Conservation (phyloP, 2,329 filamentous ascomycete genomes). For the Trichoderma koningii region DNA sequence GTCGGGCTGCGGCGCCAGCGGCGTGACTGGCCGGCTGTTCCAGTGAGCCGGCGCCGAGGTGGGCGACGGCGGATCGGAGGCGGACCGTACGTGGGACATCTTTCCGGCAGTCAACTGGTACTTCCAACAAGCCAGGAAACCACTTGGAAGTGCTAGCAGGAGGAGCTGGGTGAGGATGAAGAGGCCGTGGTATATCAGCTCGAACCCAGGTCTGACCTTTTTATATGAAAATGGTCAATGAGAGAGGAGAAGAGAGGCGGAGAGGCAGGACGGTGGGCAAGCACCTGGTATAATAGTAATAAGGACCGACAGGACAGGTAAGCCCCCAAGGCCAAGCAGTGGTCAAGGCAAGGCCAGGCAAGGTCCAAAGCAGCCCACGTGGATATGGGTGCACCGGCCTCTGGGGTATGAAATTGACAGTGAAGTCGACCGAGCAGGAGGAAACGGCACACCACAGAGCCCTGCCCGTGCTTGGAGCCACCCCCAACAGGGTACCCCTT, state of each 20-base stretch:
- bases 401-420: conserved; percentile 26
- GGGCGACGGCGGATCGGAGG: conserved; percentile 16
- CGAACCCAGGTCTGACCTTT: conserved; percentile 5
- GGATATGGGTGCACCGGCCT: conserved; percentile 18
- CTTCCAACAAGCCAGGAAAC: background rate
- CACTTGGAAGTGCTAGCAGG: background rate
- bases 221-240: conserved; percentile 9
- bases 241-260: conserved; percentile 1
- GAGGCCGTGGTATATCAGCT: conserved; percentile 14
- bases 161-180: background rate
- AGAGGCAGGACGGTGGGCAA: conserved; percentile 11
- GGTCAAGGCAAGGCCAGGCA: conserved; percentile 17
- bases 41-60: conserved; percentile 1
- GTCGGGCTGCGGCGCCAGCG: conserved; percentile 4
- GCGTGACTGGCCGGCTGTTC: conserved; percentile 14
- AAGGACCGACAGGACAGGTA: background rate
- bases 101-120: background rate
- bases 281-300: conserved; percentile 21
- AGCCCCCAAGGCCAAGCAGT: conserved; percentile 9
- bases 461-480: conserved; percentile 16
- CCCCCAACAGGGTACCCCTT: conserved; percentile 14
- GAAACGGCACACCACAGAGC: conserved; percentile 19
- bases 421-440: conserved; percentile 19
- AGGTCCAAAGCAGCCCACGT: conserved; percentile 17
- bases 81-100: conserved; percentile 18